Base-by-base conservation (phyloP, 225 moss, liverwort and hornwort species). In the Marchantia paleacea region DNA sequence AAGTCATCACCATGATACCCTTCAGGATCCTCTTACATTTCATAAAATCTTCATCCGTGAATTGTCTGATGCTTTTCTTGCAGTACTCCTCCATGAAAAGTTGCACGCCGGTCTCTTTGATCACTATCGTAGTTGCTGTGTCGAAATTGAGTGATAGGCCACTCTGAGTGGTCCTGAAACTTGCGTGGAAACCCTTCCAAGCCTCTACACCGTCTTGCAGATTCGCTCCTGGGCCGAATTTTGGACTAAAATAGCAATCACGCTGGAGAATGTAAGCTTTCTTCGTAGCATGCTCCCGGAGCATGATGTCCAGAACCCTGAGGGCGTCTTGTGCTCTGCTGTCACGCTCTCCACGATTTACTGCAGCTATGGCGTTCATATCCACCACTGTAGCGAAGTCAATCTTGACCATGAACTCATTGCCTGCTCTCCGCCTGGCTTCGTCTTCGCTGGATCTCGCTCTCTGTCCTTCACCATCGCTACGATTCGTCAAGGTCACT, bases 121-220 rank as follows among this genome's bases (percentile, higher is more conserved):
- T 75, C 25, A 84, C 48, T 8, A 84, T 53, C 3, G 83, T 86
- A 0, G 81, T 86, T 3, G 86, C 79, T 65, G 73, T 39, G 92
- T 94, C 97, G 16, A 97, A 92, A 81, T 97, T 97, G 16, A 97
- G 81, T n/a, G 94, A 91, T 25, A 97, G 80, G 15, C 97, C 94
- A 26, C 88, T 84, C 11, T 85, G 87, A 7, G 93, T 93, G 3
- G 93, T 89, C 63, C 92, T 91, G 78, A 97, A 87, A 71, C 94
- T 94, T 19, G 89, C 91, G 78, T 97, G 97, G 54, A 88, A 94
- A 8, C 97, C 97, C 76, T 89, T 88, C 97, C 97, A 94, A 25
- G 89, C 79, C 28, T 90, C 89, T 51, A 94, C 89, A 49, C 97
- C 97, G 75, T 94, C 97, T 29, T 88, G 87, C 47, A 97, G 52